Evolutionary conservation across 306 rosid genomes (phyloP).

Genomic region (Oemleria cerasiformis): DNA sequence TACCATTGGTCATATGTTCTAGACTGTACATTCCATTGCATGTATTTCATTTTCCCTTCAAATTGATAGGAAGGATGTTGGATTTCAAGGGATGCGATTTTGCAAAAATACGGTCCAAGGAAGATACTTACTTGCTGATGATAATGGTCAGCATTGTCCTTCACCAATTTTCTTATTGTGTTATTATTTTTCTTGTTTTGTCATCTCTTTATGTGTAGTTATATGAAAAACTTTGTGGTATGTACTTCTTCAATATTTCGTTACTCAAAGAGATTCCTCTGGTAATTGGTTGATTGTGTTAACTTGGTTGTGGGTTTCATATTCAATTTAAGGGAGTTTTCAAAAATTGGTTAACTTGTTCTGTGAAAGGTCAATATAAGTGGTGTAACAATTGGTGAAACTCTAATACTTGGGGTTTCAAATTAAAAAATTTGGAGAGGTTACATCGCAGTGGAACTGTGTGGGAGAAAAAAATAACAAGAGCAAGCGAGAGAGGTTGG

Average conservation of each 20-base stretch:
- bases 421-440: too few relatives aligned
- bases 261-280: neutral
- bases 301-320: neutral
- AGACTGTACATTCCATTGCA: neutral
- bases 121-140: conserved; percentile 71
- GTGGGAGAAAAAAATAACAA: neutral
- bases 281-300: neutral
- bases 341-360: neutral
- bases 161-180: conserved; percentile 1
- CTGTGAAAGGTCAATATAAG: neutral
- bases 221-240: neutral
- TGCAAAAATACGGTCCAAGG: conserved; percentile 90
- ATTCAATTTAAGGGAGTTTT: neutral
- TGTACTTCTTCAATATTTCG: neutral
- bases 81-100: conserved; percentile 36
- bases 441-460: neutral
- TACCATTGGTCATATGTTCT: too few relatives aligned
- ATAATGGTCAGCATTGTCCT: conserved; percentile 46
- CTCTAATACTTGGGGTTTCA: too few relatives aligned
- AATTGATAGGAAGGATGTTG: conserved; percentile 52
- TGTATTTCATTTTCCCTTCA: conserved; percentile 5
- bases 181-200: neutral
- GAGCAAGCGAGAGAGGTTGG: neutral
- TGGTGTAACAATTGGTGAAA: neutral
- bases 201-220: neutral